Evolutionary conservation across 345 rosid genomes (phyloP), one percentile per base, ranked within the genome.

Genomic region (Conringia planisiliqua): DNA sequence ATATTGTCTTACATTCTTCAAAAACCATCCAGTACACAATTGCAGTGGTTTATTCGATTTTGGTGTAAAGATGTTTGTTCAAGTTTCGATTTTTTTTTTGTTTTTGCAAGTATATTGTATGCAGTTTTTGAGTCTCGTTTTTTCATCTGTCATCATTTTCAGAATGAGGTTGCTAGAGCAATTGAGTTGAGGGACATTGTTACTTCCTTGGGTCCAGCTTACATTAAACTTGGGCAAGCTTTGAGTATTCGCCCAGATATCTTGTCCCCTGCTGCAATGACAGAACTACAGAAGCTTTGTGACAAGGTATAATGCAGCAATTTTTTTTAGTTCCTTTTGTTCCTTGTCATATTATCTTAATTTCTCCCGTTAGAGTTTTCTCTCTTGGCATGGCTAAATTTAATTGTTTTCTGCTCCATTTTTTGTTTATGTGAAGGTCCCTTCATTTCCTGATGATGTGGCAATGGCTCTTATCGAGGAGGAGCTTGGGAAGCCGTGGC

Each of bases 141-240:
- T 48, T 62, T 54, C 3, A 17, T 63, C 50, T 69, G 17, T 72
- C 55, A 40, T 74, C 17, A 10, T 59, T 69, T 73, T 74, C 86
- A 94, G 98, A 94, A 94, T 84, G 97, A 94, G 85, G 96, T 94
- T 72, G 76, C 96, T 44, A 89, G 98, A 74, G 98, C 98, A 58
- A 94, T 91, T 77, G 98, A 94, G 78, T 56, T 94, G 71, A 88
- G 98, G 87, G 98, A 94, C 39, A 94, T 94, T 54, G 97, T 94
- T 17, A 94, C 98, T 65, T 91, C 98, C 12, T 82, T 94, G 91
- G 98, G 98, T 78, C 98, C 98, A 78, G 97, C 98, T 7, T 94
- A 91, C 70, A 88, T 94, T 62, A 94, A 94, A 79, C 97, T 94
- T 74, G 98, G 98, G 74, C 98, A 94, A 79, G 98, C 98, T 75